Base-by-base conservation (phyloP, 305 asterid species). In the Striga hermonthica region DNA sequence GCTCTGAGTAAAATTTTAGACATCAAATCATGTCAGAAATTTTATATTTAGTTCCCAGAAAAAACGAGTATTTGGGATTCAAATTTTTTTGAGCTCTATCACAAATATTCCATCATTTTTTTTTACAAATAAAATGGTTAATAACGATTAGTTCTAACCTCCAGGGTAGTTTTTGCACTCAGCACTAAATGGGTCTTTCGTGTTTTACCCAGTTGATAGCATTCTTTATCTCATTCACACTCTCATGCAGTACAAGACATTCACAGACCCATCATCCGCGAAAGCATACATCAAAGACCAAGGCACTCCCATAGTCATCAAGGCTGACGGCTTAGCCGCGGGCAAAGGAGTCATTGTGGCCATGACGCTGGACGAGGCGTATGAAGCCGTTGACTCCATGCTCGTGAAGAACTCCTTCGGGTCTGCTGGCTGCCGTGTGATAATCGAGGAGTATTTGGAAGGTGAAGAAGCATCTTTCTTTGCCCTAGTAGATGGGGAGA, bases 381-480 rank as follows among this genome's bases (percentile, higher is more conserved):
- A 76, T 47, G 92, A 88, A 74, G 99, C 99, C 31, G 84, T 90
- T 52, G 99, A 93, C 73, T 81, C 89, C 0, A 93, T 93, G 96
- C 97, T 93, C 22, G 92, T 93, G 55, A 71, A 81, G 40, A 85
- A 86, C 13, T 84, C 50, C 40, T 90, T 93, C 55, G 99, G 98
- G 36, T 81, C 89, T 39, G 96, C 97, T 13, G 99, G 97, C 57
- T 71, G 84, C 69, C 80, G 87, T 65, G 88, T 90, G 28, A 71
- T 93, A 50, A 56, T 93, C 28, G 99, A 93, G 80, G 99, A 93
- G 72, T 93, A 58, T 79, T 63, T 93, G 52, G 97, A 93, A 79
- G 99, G 99, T 58, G 99, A 93, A 69, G 99, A 93, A 79, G 99
- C 88, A 10, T 93, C 99, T 0, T 93, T 90, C 73, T 93, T 93